Base-by-base conservation (phyloP, 164 flowering plant species). In the Saururus chinensis region DNA sequence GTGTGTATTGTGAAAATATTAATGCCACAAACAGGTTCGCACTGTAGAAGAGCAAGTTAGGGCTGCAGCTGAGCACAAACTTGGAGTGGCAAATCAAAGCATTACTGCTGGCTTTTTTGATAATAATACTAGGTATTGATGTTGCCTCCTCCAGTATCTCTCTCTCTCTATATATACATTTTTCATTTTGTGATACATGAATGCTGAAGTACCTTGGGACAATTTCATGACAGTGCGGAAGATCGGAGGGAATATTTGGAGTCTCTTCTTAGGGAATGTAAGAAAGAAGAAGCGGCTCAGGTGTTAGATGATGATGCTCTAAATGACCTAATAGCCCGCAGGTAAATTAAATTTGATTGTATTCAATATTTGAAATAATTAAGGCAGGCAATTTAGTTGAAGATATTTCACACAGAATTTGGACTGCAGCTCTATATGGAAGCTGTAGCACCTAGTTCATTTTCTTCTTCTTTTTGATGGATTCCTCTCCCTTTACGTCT, bases 21-120 rank as follows among this genome's bases (percentile, higher is more conserved):
- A 30, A 30, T 30, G 37, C 6, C 37, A 30, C 6, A 6, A 30
- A 48, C 64, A 93, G 98, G 95, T 95, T 60, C 71, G 86, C 70
- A 82, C 98, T 57, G 99, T 95, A 60, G 99, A 95, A 75, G 99
- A 95, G 71, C 98, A 89, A 81, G 99, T 95, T 51, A 86, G 99
- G 81, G 98, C 98, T 72, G 71, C 99, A 56, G 99, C 99, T 48
- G 99, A 95, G 80, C 99, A 95, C 74, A 95, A 95, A 75, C 81
- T 95, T 53, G 98, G 99, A 67, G 98, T 95, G 72, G 99, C 99
- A 17, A 95, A 95, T 73, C 99, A 95, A 75, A 95, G 99, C 69
- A 95, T 95, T 63, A 95, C 99, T 67, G 99, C 99, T 73, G 99
- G 99, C 1, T 95, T 95, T 71, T 95, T 95, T 74, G 99, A 95